Evolutionary conservation across 768 basidiomycete species (phyloP).

Genomic region (Termitomyces sp.): DNA sequence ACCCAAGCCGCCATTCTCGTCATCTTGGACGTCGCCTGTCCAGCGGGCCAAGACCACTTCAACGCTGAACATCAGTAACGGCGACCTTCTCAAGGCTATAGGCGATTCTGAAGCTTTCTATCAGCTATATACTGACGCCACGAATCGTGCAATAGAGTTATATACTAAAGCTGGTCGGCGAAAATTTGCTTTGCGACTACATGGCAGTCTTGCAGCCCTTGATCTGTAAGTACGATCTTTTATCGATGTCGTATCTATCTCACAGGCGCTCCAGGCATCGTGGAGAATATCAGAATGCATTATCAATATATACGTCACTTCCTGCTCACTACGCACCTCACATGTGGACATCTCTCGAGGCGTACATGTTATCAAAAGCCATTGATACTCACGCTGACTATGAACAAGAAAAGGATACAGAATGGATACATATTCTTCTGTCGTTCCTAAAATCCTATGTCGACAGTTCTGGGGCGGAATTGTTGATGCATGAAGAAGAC

Average conservation of each 20-base stretch:
- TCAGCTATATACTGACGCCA: slow-evolving; percentile 65
- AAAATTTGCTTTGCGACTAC: slow-evolving; percentile 81
- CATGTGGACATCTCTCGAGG: slow-evolving; percentile 75
- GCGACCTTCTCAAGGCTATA: slow-evolving; percentile 56
- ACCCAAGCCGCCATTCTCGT: slow-evolving; percentile 31
- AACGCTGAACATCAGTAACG: slow-evolving; percentile 44
- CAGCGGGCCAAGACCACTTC: slow-evolving; percentile 16
- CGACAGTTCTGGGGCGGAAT: slow-evolving; percentile 44
- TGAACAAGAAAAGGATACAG: slow-evolving; percentile 55
- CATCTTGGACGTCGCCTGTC: slow-evolving; percentile 14
- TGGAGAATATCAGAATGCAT: slow-evolving; percentile 52
- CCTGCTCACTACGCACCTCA: slow-evolving; percentile 83
- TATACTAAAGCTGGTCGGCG: slow-evolving; percentile 80
- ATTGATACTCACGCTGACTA: slow-evolving; percentile 59
- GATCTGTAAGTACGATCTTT: slow-evolving; percentile 63
- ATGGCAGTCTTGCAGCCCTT: slow-evolving; percentile 81
- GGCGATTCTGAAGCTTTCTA: slow-evolving; percentile 60
- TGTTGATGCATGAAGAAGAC: slow-evolving; percentile 50
- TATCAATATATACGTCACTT: slow-evolving; percentile 71
- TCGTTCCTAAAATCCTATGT: slow-evolving; percentile 71
- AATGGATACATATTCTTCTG: slow-evolving; percentile 78
- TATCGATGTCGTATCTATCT: background rate
- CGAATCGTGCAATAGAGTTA: slow-evolving; percentile 79
- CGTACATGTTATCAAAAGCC: slow-evolving; percentile 71
- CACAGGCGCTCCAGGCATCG: slow-evolving; percentile 48